Evolutionary conservation across 2,329 filamentous ascomycete species (phyloP), one percentile per base, ranked within the genome.

Genomic region (Diaporthe vaccinii): DNA sequence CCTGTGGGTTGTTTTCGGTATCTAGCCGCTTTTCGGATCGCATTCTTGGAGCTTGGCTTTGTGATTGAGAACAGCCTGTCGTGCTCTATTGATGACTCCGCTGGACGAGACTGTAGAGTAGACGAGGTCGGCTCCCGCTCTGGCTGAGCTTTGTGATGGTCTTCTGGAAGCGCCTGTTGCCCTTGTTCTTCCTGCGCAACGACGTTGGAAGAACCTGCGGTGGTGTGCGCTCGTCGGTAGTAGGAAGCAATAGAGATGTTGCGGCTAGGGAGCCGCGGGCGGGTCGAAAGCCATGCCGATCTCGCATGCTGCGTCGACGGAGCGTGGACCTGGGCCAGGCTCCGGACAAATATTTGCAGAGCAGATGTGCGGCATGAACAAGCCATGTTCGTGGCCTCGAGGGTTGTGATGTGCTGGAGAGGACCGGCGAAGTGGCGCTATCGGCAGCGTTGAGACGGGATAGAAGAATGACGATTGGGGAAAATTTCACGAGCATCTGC

Each of bases 301-400:
- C 62, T 65, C 49, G 58, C 57, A 41, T 72, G 17, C 22, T 41
- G 53, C 14, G 34, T 61, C 28, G 78, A 73, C 15, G 81, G 79
- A 57, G 79, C 78, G 74, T 87, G 84, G 39, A 86, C 79, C 77
- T 87, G 84, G 3, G 82, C 81, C 39, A 90, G 81, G 41, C 84
- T 87, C 76, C 85, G 85, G 17, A 89, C 80, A 75, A 90, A 90
- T n/a, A 86, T 83, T 72, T 84, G 82, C 78, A 89, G 80, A 12
- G 88, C 84, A 41, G 83, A 82, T 9, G 82, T 83, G 75, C 87
- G 85, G 76, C 88, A 90, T 31, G 85, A 81, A 79, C 88, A 90
- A 76, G 80, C 84, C 88, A 90, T 90, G 65, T 76, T 41, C 49
- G 20, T 80, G 76, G 70, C 49, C 22, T 36, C 14, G 25, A 41